Evolutionary conservation across 2,329 filamentous ascomycete genomes (phyloP), one percentile per base, ranked within the genome.

Genomic region (Gaeumannomyces sp.): DNA sequence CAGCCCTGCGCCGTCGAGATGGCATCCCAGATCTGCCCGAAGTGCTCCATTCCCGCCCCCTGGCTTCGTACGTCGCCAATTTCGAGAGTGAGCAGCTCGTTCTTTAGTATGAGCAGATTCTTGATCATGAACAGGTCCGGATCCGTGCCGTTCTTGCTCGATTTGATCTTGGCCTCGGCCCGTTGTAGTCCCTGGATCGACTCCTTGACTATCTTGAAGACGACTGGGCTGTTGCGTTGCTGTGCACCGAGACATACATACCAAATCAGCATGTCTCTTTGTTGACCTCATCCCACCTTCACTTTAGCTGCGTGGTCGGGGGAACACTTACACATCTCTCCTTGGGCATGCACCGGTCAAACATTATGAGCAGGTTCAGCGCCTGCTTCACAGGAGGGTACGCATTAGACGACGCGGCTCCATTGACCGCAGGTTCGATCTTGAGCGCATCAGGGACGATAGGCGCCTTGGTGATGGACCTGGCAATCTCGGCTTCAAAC

Each of bases 11-110:
- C 70, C 45, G 68, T 83, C 70, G 79, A 87, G 16, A 89, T 79
- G 0, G 84, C 85, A 63, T 87, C 84, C 85, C 86, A 89, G 57
- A 89, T 88, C 67, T 85, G 85, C 22, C 81, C 77, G 70, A 89
- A 88, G 70, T 89, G 85, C 69, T 88, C 84, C 79, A 85, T 82
- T 5, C 79, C 77, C 22, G 77, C 73, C 8, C 77, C 75, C 59
- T 50, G 59, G 64, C 82, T 83, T 66, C 85, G 79, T 22, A 87
- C 82, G 69, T 88, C 85, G 63, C 85, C 93, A 69, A 99, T 97
- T 77, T 99, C 95, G 67, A 99, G 93, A 13, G 93, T 93, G 31
- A 99, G 88, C 63, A 99, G 90, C 74, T 97, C 92, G 73, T 97
- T 96, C 76, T 98, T 98, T 63, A 99, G 85, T 62, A 97, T 89